These are phyloP conservation scores for Trypanosomatidae sp. DNA, from an alignment of 208 protist species.

Conservation along the genomic window DNA sequence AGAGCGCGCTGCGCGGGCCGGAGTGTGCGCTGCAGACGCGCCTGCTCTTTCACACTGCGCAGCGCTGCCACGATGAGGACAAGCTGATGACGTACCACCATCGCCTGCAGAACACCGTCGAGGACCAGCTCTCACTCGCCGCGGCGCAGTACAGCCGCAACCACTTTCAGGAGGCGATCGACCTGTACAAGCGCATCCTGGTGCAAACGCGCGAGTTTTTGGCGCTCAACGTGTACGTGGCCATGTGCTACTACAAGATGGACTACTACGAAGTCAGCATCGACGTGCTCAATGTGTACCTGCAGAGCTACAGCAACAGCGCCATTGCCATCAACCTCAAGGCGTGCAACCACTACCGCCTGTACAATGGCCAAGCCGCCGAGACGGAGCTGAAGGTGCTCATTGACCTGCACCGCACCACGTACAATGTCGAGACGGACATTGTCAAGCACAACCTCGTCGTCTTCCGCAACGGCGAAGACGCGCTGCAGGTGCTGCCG, in stretches of 20 bases:
- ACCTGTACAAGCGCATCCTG: slow-evolving; percentile 96
- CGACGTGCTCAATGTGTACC: slow-evolving; percentile 85
- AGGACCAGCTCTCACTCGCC: slow-evolving; percentile 90
- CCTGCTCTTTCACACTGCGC: slow-evolving; percentile 91
- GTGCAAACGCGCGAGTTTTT: slow-evolving; percentile 89
- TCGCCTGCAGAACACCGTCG: slow-evolving; percentile 75
- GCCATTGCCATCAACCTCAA: slow-evolving; percentile 95
- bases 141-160: slow-evolving; percentile 92
- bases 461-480: slow-evolving; percentile 94
- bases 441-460: slow-evolving; percentile 96
- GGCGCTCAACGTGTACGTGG: slow-evolving; percentile 94
- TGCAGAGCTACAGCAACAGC: slow-evolving; percentile 86
- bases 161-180: slow-evolving; percentile 94
- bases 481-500: slow-evolving; percentile 92
- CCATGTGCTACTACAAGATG: slow-evolving; percentile 97
- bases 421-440: slow-evolving; percentile 86
- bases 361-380: slow-evolving; percentile 90
- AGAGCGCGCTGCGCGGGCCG: slow-evolving; percentile 72
- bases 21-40: slow-evolving; percentile 79
- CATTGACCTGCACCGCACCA: slow-evolving; percentile 79
- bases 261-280: slow-evolving; percentile 95
- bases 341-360: slow-evolving; percentile 92
- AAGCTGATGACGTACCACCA: slow-evolving; percentile 91
- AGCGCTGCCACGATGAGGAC: slow-evolving; percentile 87
- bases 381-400: slow-evolving; percentile 88